Evolutionary conservation across 257 asterid species (phyloP).

Genomic region (Ophiorrhiza pumila): DNA sequence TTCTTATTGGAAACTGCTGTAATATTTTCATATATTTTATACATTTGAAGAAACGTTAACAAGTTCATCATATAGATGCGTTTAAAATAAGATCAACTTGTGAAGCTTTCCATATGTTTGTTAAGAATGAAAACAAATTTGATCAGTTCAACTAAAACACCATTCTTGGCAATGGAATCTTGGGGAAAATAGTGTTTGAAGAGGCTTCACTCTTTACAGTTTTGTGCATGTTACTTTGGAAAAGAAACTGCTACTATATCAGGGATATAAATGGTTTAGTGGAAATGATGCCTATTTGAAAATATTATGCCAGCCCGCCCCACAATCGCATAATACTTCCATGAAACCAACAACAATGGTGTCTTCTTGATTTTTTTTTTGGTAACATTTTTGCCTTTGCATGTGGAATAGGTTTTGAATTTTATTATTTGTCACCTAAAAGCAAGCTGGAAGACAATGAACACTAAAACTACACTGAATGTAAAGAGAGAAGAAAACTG

Average conservation of each 20-base stretch:
- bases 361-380: too few relatives aligned
- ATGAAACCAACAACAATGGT: background rate
- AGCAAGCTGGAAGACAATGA: background rate
- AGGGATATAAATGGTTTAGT: background rate
- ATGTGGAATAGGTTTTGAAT: background rate
- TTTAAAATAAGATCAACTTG: background rate
- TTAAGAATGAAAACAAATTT: background rate
- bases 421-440: background rate
- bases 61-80: background rate
- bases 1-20: background rate
- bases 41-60: background rate
- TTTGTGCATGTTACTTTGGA: background rate
- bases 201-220: background rate
- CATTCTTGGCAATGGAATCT: background rate
- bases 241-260: background rate
- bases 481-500: background rate
- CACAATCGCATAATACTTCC: too few relatives aligned
- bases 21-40: too few relatives aligned
- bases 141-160: background rate
- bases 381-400: background rate
- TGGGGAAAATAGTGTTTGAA: background rate
- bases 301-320: too few relatives aligned
- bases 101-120: background rate
- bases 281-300: background rate
- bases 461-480: background rate